Evolutionary conservation across 768 basidiomycete species (phyloP).

Genomic region (Cystobasidium onofrii): DNA sequence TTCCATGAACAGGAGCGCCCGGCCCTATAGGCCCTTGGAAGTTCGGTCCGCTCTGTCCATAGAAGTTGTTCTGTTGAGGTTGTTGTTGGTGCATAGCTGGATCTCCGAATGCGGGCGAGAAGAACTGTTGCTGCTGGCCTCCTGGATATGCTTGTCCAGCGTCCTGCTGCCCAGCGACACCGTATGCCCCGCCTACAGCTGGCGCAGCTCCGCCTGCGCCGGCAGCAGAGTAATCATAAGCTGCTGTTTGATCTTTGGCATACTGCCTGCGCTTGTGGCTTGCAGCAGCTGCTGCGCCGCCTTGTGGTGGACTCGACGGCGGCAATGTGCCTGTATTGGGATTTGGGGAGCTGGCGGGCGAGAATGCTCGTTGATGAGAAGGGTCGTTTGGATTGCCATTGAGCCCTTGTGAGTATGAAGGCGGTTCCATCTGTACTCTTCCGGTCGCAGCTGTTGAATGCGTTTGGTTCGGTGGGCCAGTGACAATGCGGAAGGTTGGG

Average conservation of each 20-base stretch:
- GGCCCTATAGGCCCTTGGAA: constrained; percentile 47
- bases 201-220: constrained; percentile 53
- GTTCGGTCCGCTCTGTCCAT: constrained; percentile 48
- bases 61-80: constrained; percentile 51
- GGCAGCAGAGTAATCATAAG: constrained; percentile 57
- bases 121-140: constrained; percentile 51
- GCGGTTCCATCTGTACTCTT: constrained; percentile 81
- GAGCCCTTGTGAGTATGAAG: constrained; percentile 45
- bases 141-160: neutral
- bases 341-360: constrained; percentile 47
- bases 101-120: constrained; percentile 49
- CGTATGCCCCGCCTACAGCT: constrained; percentile 48
- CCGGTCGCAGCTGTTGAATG: constrained; percentile 48
- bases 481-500: neutral
- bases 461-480: neutral
- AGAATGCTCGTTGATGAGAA: constrained; percentile 43
- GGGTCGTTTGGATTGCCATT: constrained; percentile 6
- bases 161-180: constrained; percentile 18
- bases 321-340: constrained; percentile 50
- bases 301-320: constrained; percentile 48
- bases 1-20: constrained; percentile 42
- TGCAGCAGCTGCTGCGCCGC: constrained; percentile 50
- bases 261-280: constrained; percentile 59
- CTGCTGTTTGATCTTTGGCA: constrained; percentile 86
- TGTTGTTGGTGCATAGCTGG: constrained; percentile 49